A percentile compares a stretch with the other conserved stretches of the same genome.
Conservation (phyloP, 2,329 filamentous ascomycete species). For the Sporothrix euskadiensis region DNA sequence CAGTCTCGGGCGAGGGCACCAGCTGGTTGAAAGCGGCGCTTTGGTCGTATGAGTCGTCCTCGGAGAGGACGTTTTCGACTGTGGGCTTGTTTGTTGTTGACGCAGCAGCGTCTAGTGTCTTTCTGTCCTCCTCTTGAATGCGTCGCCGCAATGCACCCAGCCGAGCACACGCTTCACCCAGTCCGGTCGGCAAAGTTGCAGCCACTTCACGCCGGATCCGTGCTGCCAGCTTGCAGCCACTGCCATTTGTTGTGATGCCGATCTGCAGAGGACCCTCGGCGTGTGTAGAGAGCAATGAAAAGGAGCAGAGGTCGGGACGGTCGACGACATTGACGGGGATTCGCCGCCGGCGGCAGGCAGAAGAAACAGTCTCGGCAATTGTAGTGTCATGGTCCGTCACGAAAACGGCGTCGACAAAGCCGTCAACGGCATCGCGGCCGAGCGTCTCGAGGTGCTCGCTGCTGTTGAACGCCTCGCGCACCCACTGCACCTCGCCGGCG, state of each 20-base stretch:
- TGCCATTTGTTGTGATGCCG: conserved; percentile 91
- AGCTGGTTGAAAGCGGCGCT: conserved; percentile 81
- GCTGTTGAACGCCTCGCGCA: conserved; percentile 66
- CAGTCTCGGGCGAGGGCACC: conserved; percentile 70
- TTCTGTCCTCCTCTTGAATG: conserved; percentile 51
- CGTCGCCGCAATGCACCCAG: conserved; percentile 71
- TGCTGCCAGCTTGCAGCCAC: conserved; percentile 89
- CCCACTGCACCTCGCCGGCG: conserved; percentile 65
- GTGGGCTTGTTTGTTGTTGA: conserved; percentile 37
- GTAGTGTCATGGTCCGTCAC: conserved; percentile 56
- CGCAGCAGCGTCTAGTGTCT: background rate
- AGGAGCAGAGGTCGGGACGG: conserved; percentile 80
- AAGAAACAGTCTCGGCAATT: conserved; percentile 55
- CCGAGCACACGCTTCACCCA: conserved; percentile 75
- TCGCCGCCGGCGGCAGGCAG: conserved; percentile 72
- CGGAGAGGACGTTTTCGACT: conserved; percentile 30
- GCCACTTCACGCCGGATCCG: conserved; percentile 87
- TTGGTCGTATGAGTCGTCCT: conserved; percentile 68
- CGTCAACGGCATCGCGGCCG: conserved; percentile 75
- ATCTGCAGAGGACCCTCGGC: conserved; percentile 90
- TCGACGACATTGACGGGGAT: conserved; percentile 95
- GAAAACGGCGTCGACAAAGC: conserved; percentile 88
- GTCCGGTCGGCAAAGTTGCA: conserved; percentile 69
- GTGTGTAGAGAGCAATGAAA: conserved; percentile 85
- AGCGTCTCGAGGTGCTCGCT: conserved; percentile 66